Evolutionary conservation across 345 rosid species (phyloP).

Genomic region (Anacardium occidentale): DNA sequence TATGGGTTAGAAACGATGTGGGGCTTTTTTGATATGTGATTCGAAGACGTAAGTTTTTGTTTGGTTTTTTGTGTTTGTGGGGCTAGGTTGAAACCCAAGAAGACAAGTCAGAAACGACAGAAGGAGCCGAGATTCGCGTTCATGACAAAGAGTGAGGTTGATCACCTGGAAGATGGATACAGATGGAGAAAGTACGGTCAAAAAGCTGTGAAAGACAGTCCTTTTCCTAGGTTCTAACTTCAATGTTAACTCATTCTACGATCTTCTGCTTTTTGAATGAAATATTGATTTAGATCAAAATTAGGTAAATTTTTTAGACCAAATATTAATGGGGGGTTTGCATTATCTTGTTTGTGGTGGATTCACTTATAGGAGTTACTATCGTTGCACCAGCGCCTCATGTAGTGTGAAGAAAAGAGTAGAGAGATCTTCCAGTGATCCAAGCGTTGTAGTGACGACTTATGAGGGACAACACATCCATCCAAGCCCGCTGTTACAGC

Average conservation of each 20-base stretch:
- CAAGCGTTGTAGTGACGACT: constrained; percentile 79
- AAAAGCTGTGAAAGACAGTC: constrained; percentile 95
- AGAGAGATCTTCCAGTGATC: constrained; percentile 76
- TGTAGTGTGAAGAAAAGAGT: constrained; percentile 98
- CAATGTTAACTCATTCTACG: constrained; percentile 23
- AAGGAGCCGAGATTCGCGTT: constrained; percentile 90
- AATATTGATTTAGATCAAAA: not conserved
- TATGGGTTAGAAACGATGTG: not conserved
- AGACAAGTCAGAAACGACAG: constrained; percentile 79
- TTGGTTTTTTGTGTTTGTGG: constrained; percentile 20
- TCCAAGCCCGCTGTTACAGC: constrained; percentile 64
- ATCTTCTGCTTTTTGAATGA: not conserved
- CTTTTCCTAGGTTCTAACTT: constrained; percentile 76
- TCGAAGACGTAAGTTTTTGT: constrained; percentile 8
- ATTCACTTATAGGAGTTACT: constrained; percentile 65
- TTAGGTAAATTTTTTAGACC: not conserved
- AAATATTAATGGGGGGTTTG: constrained; percentile 12
- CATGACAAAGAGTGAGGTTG: constrained; percentile 98
- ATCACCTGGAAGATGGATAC: constrained; percentile 98
- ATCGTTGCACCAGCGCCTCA: constrained; percentile 86
- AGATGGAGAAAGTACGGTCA: constrained; percentile 99
- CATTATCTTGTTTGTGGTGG: constrained; percentile 4
- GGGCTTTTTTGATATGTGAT: not conserved
- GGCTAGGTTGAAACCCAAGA: constrained; percentile 62
- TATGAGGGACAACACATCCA: constrained; percentile 95